Conservation (phyloP, 106 monocot genomes). For the Alisma plantagoaquatica region DNA sequence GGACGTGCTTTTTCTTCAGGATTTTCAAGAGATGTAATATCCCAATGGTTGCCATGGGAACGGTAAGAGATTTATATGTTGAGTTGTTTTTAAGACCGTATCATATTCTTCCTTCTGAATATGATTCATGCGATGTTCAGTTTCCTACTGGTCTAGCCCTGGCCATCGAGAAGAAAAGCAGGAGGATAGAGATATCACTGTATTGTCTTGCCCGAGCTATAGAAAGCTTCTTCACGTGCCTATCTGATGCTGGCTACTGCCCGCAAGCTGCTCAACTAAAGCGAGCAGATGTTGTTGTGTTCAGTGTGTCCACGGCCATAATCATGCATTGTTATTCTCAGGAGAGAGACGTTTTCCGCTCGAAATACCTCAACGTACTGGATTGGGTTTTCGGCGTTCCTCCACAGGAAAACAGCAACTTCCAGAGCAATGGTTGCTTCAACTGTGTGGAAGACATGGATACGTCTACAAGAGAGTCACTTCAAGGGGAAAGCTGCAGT, state of each 20-base stretch:
- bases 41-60: constrained; percentile 72
- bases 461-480: too few species aligned
- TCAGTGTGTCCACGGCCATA: constrained; percentile 79
- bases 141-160: constrained; percentile 86
- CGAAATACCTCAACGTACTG: constrained; percentile 95
- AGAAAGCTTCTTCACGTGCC: constrained; percentile 89
- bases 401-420: constrained; percentile 18
- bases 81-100: neutral
- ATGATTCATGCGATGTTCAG: too few species aligned
- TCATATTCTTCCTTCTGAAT: too few species aligned
- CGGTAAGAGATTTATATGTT: constrained; percentile 35
- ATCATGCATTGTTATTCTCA: constrained; percentile 98
- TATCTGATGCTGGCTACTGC: constrained; percentile 66
- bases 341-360: constrained; percentile 94
- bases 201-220: constrained; percentile 87
- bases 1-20: constrained; percentile 86
- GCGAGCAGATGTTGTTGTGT: constrained; percentile 76
- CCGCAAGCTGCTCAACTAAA: constrained; percentile 55
- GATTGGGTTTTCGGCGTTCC: constrained; percentile 99
- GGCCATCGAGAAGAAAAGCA: constrained; percentile 88
- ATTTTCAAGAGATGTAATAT: constrained; percentile 58
- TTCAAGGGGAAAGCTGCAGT: too few species aligned
- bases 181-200: constrained; percentile 86
- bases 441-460: too few species aligned
- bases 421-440: constrained; percentile 6